Base-by-base conservation (phyloP, 805 yeast genomes). In the Ogataea ganodermae region DNA sequence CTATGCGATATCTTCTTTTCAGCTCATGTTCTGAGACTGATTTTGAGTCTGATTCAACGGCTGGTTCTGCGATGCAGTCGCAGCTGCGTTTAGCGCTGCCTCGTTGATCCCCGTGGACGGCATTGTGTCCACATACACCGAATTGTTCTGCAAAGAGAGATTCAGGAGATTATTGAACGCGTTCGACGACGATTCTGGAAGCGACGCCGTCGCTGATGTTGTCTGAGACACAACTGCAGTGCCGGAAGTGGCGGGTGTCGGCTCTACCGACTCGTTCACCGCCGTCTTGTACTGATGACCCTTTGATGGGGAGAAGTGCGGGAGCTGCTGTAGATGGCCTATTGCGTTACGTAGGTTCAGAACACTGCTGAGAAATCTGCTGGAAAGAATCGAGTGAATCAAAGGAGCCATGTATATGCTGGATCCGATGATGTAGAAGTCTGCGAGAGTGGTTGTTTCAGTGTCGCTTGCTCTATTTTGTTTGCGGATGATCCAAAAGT, bases 371-470 rank as follows among this genome's bases (percentile, higher is more conserved):
- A 83, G 67, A 27, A 89, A 66, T 50, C 97, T 70, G 28, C 91
- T 83, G 16, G 87, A 79, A 6, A 92, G 71, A 2, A 91, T 77
- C 31, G 86, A 83, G 59, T 83, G 81, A 0, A 88, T 75, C 14
- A 80, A 71, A 0, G 97, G 97, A 0, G 97, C 85, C 81, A 88
- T 92, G 67, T 90, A 94, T 1, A 94, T 85, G 60, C 89, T 90
- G 16, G 96, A 95, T 3, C 97, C 96, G 33, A 90, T 81, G 39
- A 92, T 84, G 65, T 88, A 92, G 67, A 87, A 92, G 54, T 89
- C 95, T 23, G 88, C 81, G 9, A 88, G 58, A 0, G 84, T 73
- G 20, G 73, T 67, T 2, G 77, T 76, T 27, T 74, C 78, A 10
- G 71, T 71, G 6, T 83, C 79, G 28, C 76, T 69, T 4, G 74